phyloP scores from a whole-genome alignment of 2,329 filamentous ascomycete genomes.

The Pseudogymnoascus pannorum region DNA sequence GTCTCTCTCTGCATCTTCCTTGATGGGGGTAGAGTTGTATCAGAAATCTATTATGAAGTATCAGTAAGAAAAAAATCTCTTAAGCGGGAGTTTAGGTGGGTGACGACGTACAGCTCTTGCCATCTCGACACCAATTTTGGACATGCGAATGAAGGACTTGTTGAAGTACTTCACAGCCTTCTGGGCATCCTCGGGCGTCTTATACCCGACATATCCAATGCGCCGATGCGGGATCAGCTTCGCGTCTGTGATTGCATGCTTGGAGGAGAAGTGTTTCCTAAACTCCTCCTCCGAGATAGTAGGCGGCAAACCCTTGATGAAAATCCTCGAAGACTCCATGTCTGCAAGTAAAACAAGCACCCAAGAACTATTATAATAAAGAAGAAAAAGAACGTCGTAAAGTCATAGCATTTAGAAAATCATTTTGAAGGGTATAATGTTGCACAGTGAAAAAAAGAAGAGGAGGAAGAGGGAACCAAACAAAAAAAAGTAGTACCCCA shows the following conservation, averaged over 20 bases:
- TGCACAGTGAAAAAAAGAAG: background rate
- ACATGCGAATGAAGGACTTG: conserved; percentile 91
- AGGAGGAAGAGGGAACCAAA: background rate
- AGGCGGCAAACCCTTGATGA: conserved; percentile 80
- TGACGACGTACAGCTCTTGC: conserved; percentile 63
- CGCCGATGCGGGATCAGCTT: conserved; percentile 84
- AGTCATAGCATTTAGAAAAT: background rate
- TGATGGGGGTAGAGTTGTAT: conserved; percentile 31
- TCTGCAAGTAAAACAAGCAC: conserved; percentile 3
- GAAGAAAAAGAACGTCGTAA: conserved; percentile 8
- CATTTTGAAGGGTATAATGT: background rate
- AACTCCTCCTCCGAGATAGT: conserved; percentile 79
- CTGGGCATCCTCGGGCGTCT: conserved; percentile 68
- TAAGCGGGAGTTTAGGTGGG: background rate
- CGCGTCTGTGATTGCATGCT: conserved; percentile 75
- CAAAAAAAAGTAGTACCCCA: background rate
- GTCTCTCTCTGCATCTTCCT: conserved; percentile 32
- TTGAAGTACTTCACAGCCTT: conserved; percentile 93
- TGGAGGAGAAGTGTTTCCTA: conserved; percentile 76
- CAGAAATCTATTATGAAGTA: conserved; percentile 25
- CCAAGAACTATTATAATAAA: conserved; percentile 4
- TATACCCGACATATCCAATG: conserved; percentile 95
- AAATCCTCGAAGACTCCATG: conserved; percentile 54
- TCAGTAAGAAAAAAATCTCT: background rate
- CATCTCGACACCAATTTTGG: conserved; percentile 82